Base-by-base conservation (phyloP, 1,139 yeast genomes). In the Nakaseomyces kungkrabaensis region DNA sequence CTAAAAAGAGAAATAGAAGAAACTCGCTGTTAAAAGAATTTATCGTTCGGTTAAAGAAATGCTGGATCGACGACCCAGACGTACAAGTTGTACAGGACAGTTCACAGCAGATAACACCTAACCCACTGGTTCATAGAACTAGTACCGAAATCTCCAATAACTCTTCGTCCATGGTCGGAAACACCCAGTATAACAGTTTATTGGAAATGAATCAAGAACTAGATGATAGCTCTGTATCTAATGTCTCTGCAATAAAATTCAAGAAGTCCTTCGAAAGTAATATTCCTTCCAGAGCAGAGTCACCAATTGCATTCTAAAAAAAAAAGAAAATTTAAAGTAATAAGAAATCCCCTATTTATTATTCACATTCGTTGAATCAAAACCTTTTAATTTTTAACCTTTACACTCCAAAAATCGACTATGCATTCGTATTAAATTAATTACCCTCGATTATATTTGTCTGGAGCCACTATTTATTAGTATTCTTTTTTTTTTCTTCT, bases 21-120 rank as follows among this genome's bases (percentile, higher is more conserved):
- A 37, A 37, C 31, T 43, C 34, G 8, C 27, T 47, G 31, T 25
- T 43, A 22, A 29, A 31, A 10, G 50, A 47, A 13, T 44, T 37
- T 11, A 37, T 44, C n/a, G 31, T n/a, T 6, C 24, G 31, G 11
- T n/a, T 38, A 9, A 38, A 38, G 31, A 38, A 25, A 25, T 38
- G 31, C 31, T 38, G 42, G 42, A 10, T 38, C 2, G 42, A 38
- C 11, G 42, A 25, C 31, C 42, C 36, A 33, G 36, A 10, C 36
- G 31, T 29, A 29, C 31, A 29, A 29, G 31, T 2, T 17, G 22
- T 17, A 3, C 22, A 17, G 22, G 22, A 17, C 22, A 17, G 22
- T 17, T 17, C 31, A 33, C 36, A 33, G 13, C 7, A 7, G 42
- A 4, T 38, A 10, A 6, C 38, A 36, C 24, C 38, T 17, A 17